These are phyloP conservation scores for Neurospora sp. DNA, from an alignment of 495 filamentous ascomycete genomes.

Conservation along the genomic window DNA sequence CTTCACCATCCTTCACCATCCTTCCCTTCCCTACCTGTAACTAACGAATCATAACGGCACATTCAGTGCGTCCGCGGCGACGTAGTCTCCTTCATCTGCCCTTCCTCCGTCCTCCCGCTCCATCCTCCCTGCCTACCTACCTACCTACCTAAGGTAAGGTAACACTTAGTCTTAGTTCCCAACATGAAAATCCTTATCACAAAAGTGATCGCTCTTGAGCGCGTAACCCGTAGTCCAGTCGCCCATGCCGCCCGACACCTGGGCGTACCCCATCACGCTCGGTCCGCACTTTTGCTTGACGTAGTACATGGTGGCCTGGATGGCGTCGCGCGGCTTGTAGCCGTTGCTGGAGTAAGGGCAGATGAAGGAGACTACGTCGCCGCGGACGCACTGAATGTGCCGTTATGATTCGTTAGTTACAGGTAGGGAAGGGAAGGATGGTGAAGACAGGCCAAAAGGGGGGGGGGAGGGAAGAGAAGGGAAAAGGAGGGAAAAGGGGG, in stretches of 20 bases:
- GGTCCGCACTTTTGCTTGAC: neutral
- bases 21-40: no score
- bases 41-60: no score
- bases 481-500: no score
- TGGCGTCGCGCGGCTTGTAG: neutral
- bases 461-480: no score
- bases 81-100: neutral
- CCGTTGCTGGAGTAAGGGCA: neutral
- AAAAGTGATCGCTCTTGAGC: neutral
- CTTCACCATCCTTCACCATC: no score
- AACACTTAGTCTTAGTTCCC: no score
- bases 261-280: neutral
- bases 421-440: no score
- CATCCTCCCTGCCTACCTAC: no score
- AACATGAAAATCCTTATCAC: neutral
- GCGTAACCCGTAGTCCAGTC: neutral
- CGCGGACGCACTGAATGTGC: neutral
- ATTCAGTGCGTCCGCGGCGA: neutral
- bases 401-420: no score
- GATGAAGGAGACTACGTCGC: neutral
- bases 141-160: no score
- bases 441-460: no score
- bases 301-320: neutral
- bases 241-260: neutral
- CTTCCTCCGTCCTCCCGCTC: no score